Evolutionary conservation across 495 filamentous ascomycete species (phyloP).

Genomic region (Aspergillus heteromorphus): DNA sequence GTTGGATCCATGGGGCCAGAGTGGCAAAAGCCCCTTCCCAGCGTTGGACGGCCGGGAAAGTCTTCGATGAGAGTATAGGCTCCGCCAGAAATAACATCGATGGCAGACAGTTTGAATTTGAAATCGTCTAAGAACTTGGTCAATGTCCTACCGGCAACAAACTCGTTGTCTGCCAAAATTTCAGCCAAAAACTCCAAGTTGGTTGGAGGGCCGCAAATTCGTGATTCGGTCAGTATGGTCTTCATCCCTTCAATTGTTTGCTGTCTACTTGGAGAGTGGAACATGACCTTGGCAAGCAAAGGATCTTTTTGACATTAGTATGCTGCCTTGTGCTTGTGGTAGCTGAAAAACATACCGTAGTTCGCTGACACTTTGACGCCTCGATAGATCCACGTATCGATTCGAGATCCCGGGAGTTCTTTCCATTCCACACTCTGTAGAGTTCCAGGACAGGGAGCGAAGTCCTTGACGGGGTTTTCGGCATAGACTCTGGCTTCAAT

Average conservation of each 20-base stretch:
- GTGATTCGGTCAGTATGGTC: constrained; percentile 32
- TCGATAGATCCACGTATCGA: constrained; percentile 59
- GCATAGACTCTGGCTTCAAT: constrained; percentile 60
- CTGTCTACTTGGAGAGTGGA: constrained; percentile 37
- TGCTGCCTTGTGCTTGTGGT: background rate
- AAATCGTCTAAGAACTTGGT: constrained; percentile 50
- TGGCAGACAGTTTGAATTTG: constrained; percentile 42
- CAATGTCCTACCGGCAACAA: constrained; percentile 45
- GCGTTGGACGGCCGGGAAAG: constrained; percentile 48
- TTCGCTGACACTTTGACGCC: constrained; percentile 50
- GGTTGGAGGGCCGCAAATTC: constrained; percentile 51
- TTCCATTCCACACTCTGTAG: constrained; percentile 53
- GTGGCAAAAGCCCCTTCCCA: constrained; percentile 46
- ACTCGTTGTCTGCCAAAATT: constrained; percentile 37
- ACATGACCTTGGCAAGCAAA: constrained; percentile 59
- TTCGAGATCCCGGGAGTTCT: constrained; percentile 36
- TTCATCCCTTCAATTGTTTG: constrained; percentile 41
- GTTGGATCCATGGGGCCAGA: constrained; percentile 54
- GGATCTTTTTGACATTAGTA: constrained; percentile 37
- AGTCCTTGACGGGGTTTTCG: constrained; percentile 54
- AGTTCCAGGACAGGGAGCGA: constrained; percentile 51
- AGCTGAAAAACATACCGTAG: constrained; percentile 39
- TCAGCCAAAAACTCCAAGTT: constrained; percentile 51
- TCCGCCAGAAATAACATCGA: constrained; percentile 53
- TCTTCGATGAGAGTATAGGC: constrained; percentile 57